These are phyloP conservation scores for Solidago caesia DNA, from an alignment of 129 eudicot species.

Conservation along the genomic window DNA sequence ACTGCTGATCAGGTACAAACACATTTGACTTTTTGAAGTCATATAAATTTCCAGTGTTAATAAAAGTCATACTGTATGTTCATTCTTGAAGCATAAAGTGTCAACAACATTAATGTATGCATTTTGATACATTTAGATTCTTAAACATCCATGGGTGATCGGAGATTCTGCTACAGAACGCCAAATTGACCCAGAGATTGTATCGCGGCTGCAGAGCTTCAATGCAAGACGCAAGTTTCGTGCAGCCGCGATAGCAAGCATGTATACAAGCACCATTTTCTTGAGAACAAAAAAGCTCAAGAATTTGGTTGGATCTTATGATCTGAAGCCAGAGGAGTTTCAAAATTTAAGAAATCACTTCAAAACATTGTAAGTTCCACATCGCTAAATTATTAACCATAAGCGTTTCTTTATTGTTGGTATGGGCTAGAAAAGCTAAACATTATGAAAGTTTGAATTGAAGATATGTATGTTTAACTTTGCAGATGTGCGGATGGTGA, in stretches of 20 bases:
- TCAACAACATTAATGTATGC: neutral
- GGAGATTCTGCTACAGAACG: constrained; percentile 79
- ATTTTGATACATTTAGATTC: constrained; percentile 42
- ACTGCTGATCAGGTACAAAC: constrained; percentile 57
- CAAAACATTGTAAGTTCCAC: constrained; percentile 54
- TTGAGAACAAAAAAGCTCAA: constrained; percentile 76
- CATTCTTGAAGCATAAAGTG: neutral
- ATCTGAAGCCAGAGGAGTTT: constrained; percentile 72
- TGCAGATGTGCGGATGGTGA: constrained; percentile 82
- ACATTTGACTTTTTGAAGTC: neutral
- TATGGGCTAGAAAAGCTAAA: neutral
- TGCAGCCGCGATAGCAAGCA: constrained; percentile 87
- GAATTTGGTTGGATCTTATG: constrained; percentile 71
- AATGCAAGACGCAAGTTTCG: constrained; percentile 77
- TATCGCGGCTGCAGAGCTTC: constrained; percentile 63
- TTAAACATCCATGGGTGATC: constrained; percentile 76
- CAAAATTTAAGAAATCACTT: constrained; percentile 58
- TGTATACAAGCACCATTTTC: constrained; percentile 73
- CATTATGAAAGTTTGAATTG: neutral
- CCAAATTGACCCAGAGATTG: constrained; percentile 74
- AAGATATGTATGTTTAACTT: constrained; percentile 10
- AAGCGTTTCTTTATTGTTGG: neutral
- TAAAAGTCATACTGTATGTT: neutral
- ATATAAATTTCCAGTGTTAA: too few relatives aligned
- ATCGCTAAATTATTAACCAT: neutral